phyloP scores from a whole-genome alignment of 2,329 filamentous ascomycete species.

The Venturia asperata region DNA sequence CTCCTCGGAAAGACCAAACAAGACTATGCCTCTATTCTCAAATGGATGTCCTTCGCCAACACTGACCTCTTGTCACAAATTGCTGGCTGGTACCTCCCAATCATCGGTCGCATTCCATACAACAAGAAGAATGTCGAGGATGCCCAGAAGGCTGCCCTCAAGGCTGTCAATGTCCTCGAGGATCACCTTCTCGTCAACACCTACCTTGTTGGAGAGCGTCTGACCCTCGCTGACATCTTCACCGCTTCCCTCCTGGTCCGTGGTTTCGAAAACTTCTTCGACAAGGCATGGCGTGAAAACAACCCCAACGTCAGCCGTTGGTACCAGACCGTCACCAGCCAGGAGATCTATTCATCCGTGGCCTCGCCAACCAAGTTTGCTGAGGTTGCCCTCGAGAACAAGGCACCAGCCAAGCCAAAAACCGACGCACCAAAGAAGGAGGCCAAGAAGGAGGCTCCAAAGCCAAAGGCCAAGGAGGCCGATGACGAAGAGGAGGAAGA shows the following conservation, averaged over 20 bases:
- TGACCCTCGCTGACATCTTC: constrained; percentile 95
- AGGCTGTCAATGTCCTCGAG: constrained; percentile 68
- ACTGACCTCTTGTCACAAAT: constrained; percentile 68
- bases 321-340: constrained; percentile 91
- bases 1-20: constrained; percentile 99
- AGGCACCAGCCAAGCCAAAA: constrained; percentile 72
- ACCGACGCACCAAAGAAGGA: constrained; percentile 58
- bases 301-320: constrained; percentile 86
- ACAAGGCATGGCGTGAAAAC: constrained; percentile 75
- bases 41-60: constrained; percentile 98
- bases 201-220: constrained; percentile 94
- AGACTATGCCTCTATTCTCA: constrained; percentile 96
- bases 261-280: constrained; percentile 91
- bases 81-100: constrained; percentile 76
- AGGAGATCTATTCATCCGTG: constrained; percentile 81
- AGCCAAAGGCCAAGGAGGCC: constrained; percentile 47
- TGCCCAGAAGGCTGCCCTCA: constrained; percentile 58
- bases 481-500: constrained; percentile 57
- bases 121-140: constrained; percentile 98
- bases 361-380: constrained; percentile 65
- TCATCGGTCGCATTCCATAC: constrained; percentile 75
- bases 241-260: constrained; percentile 68
- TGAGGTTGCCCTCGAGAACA: constrained; percentile 70
- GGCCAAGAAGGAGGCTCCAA: constrained; percentile 36
- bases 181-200: constrained; percentile 86